Evolutionary conservation across 768 basidiomycete species (phyloP).

Genomic region (Crassisporium funariophilum): DNA sequence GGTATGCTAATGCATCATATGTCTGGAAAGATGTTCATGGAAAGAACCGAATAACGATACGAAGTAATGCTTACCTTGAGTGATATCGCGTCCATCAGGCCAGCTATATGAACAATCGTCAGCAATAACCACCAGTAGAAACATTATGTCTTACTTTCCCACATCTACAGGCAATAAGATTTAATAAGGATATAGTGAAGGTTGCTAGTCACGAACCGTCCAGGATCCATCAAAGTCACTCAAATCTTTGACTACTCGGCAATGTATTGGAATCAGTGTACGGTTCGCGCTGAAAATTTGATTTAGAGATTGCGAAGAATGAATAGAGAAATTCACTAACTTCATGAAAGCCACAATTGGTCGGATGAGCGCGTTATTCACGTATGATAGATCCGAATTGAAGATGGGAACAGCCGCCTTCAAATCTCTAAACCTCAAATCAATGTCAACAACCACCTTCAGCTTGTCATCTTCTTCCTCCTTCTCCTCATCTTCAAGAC

Average conservation of each 20-base stretch:
- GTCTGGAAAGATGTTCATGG: conserved; percentile 45
- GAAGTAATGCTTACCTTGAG: conserved; percentile 57
- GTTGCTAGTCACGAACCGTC: conserved; percentile 72
- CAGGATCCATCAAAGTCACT: conserved; percentile 93
- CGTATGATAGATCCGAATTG: conserved; percentile 84
- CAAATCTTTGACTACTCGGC: conserved; percentile 81
- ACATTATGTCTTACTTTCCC: conserved; percentile 73
- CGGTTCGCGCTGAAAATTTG: conserved; percentile 72
- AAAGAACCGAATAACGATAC: background rate
- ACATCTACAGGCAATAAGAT: conserved; percentile 58
- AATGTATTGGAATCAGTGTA: conserved; percentile 93
- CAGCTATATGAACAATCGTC: conserved; percentile 54
- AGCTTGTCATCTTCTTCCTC: conserved; percentile 38
- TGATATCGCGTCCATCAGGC: conserved; percentile 89
- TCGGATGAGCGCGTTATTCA: conserved; percentile 88
- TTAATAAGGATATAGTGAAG: conserved; percentile 3
- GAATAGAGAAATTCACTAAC: conserved; percentile 45
- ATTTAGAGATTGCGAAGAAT: conserved; percentile 2
- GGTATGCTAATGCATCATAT: conserved; percentile 92
- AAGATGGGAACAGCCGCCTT: conserved; percentile 96
- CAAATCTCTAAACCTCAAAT: conserved; percentile 91
- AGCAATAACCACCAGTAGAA: conserved; percentile 10
- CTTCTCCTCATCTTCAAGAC: conserved; percentile 37
- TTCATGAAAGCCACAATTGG: conserved; percentile 99
- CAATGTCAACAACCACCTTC: conserved; percentile 83